Base-by-base conservation (phyloP, 768 basidiomycete genomes). In the Lactarius pseudohatsudake region DNA sequence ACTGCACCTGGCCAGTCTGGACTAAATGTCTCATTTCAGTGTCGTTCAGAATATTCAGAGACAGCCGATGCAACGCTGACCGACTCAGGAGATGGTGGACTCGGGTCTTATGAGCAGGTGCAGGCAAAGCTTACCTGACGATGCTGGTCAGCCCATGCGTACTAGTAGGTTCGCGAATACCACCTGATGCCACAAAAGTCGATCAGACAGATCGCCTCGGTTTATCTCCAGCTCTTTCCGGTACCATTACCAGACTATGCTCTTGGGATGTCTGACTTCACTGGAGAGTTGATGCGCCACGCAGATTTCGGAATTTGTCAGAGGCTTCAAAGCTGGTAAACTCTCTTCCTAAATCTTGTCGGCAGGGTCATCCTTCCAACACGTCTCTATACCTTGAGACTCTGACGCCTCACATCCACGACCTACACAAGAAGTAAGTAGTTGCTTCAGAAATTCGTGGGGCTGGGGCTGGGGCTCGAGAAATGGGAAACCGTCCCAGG, bases 231-330 rank as follows among this genome's bases (percentile, higher is more conserved):
- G 95, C 90, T 84, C 69, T 90, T 95, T 71, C 85, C 87, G 3
- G 74, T 96, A 40, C 82, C 92, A 10, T 74, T 86, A 40, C 86
- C 90, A 47, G 96, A 98, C 74, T 98, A 97, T 74, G 80, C 98
- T 16, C 85, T 98, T 3, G 97, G 97, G 5, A 78, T 98, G 32
- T 92, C 93, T 8, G 97, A 99, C 77, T 82, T 99, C 26, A 97
- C 94, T 0, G 97, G 97, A 54, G 97, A 99, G 77, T 85, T 98
- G 30, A 98, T 98, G 97, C 85, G 96, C 90, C 1, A 79, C 76
- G 22, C 79, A 86, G 68, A 82, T 91, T 8, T 89, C 90, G 72
- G 77, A 77, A 18, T 91, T 93, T 73, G 90, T 94, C 20, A 79
- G 91, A 65, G 79, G 79, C 41, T 92, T 90, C 76, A 89, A 87